A percentile compares a stretch with the other conserved stretches of the same genome.
These are phyloP conservation scores for Hypoxylon perforatum DNA, from an alignment of 495 filamentous ascomycete genomes.

Conservation along the genomic window DNA sequence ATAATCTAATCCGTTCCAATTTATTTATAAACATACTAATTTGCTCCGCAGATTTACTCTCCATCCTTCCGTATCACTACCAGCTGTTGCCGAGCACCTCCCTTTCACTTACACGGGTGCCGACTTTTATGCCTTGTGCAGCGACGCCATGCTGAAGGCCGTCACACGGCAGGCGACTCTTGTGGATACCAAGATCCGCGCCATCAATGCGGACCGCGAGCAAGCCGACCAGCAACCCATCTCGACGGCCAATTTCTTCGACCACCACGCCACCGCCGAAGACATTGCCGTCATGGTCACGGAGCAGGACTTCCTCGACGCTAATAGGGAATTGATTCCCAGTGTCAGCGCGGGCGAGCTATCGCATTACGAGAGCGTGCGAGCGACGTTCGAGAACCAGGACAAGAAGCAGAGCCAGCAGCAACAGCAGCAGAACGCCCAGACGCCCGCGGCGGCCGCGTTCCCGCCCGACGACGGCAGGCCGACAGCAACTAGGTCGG, in stretches of 20 bases:
- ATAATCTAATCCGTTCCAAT: background rate
- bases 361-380: conserved; percentile 87
- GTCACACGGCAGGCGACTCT: conserved; percentile 88
- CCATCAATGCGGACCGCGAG: conserved; percentile 63
- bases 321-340: conserved; percentile 86
- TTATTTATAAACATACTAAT: conserved; percentile 24
- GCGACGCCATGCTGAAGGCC: conserved; percentile 98
- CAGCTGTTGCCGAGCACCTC: conserved; percentile 75
- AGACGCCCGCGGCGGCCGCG: background rate
- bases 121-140: conserved; percentile 95
- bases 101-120: conserved; percentile 98
- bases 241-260: conserved; percentile 92
- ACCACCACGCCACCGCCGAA: conserved; percentile 83
- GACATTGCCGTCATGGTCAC: conserved; percentile 88
- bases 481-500: conserved; percentile 46
- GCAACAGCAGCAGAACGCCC: conserved; percentile 46
- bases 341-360: conserved; percentile 94
- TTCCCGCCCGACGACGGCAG: conserved; percentile 29
- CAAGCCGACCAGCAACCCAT: conserved; percentile 53
- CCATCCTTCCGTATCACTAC: conserved; percentile 77
- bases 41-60: conserved; percentile 76
- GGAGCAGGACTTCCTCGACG: conserved; percentile 85
- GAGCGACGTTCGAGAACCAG: conserved; percentile 77
- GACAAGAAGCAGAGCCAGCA: conserved; percentile 51
- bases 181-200: conserved; percentile 85